Conservation (phyloP, 495 filamentous ascomycete species). For the Neurospora tetraspora region DNA sequence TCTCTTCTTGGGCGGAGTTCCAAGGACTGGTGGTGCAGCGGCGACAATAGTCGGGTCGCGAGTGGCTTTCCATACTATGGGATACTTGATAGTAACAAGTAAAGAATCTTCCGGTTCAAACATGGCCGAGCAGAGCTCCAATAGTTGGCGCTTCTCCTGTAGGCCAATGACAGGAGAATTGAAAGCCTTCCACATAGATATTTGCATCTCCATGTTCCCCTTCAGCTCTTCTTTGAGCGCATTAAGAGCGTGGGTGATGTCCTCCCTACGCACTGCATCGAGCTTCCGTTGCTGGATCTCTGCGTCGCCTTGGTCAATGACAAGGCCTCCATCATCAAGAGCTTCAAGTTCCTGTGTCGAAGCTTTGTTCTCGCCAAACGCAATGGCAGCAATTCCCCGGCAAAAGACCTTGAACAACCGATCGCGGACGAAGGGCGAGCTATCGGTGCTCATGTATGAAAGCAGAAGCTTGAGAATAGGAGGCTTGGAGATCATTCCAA, state of each 20-base stretch:
- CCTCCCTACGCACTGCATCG: constrained; percentile 59
- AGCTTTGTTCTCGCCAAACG: constrained; percentile 53
- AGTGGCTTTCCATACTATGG: constrained; percentile 58
- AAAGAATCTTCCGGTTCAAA: constrained; percentile 57
- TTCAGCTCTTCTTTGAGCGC: constrained; percentile 65
- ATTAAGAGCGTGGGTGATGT: constrained; percentile 63
- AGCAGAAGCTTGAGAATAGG: constrained; percentile 61
- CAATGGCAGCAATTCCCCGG: constrained; percentile 65
- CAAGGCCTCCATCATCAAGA: constrained; percentile 47
- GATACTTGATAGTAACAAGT: constrained; percentile 53
- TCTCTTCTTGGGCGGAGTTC: constrained; percentile 10
- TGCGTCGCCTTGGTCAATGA: constrained; percentile 60
- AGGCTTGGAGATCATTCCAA: constrained; percentile 57
- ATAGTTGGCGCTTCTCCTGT: constrained; percentile 63
- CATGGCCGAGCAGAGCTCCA: constrained; percentile 66
- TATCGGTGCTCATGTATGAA: constrained; percentile 60
- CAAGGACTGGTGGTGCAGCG: background rate
- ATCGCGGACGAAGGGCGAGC: constrained; percentile 69
- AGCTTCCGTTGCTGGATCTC: constrained; percentile 58
- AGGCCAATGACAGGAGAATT: constrained; percentile 55
- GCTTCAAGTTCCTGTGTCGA: constrained; percentile 15
- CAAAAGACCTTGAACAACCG: constrained; percentile 58
- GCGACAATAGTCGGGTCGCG: constrained; percentile 24
- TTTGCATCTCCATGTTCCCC: constrained; percentile 49
- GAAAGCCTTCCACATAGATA: constrained; percentile 69